These are phyloP conservation scores for Arabis hirsuta DNA, from an alignment of 345 rosid species.

Conservation along the genomic window DNA sequence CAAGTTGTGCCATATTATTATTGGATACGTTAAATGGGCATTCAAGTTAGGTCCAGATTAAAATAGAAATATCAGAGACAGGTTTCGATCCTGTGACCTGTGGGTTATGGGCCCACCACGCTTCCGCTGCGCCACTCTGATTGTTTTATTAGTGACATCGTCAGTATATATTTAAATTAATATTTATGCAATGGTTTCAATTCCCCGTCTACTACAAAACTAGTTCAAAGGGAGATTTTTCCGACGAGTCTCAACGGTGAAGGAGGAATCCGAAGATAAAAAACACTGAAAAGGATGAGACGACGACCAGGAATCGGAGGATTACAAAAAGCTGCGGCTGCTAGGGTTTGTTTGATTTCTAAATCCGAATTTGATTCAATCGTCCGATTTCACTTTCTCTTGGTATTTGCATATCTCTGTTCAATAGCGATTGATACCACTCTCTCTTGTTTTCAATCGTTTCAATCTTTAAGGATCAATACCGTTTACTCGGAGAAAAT, in stretches of 20 bases:
- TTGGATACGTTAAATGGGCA: no score
- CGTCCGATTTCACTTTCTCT: background rate
- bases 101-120: slow-evolving; percentile 69
- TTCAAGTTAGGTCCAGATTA: no score
- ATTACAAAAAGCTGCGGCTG: slow-evolving; percentile 72
- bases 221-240: background rate
- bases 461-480: slow-evolving; percentile 57
- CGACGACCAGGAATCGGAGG: slow-evolving; percentile 91
- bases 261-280: slow-evolving; percentile 3
- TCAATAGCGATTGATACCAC: background rate
- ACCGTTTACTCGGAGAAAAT: slow-evolving; percentile 78
- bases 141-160: background rate
- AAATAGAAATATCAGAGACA: no score
- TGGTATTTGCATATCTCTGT: background rate
- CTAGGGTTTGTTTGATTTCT: slow-evolving; percentile 59
- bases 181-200: no score
- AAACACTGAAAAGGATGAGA: slow-evolving; percentile 47
- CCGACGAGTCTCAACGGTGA: background rate
- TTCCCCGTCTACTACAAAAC: no score
- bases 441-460: background rate
- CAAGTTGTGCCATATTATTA: no score
- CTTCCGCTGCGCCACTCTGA: slow-evolving; percentile 76
- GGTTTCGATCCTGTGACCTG: slow-evolving; percentile 74
- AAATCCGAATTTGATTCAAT: background rate
- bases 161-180: no score